phyloP scores from a whole-genome alignment of 2,329 filamentous ascomycete species.

The Pseudogymnoascus pannorum region DNA sequence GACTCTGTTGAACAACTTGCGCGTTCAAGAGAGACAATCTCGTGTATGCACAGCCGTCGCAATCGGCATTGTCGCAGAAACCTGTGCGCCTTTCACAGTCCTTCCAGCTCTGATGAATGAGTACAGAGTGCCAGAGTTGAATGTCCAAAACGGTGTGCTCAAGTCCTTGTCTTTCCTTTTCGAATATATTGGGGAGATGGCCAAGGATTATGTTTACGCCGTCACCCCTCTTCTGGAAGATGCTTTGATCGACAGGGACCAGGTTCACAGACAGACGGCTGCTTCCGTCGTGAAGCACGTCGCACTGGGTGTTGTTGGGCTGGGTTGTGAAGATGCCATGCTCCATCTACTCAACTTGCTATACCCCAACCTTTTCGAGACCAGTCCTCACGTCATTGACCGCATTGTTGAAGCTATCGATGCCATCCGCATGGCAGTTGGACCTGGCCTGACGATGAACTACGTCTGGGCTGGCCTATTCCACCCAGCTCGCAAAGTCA shows the following conservation, averaged over 20 bases:
- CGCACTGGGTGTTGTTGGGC: slow-evolving; percentile 89
- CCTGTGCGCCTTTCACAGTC: slow-evolving; percentile 95
- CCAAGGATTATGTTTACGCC: slow-evolving; percentile 98
- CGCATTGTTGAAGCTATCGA: slow-evolving; percentile 96
- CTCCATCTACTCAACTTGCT: slow-evolving; percentile 92
- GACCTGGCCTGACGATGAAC: slow-evolving; percentile 88
- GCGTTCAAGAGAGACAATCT: slow-evolving; percentile 95
- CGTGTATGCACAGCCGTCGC: slow-evolving; percentile 97
- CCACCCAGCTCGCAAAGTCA: slow-evolving; percentile 91
- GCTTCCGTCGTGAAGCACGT: slow-evolving; percentile 97
- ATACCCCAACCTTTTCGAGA: slow-evolving; percentile 96
- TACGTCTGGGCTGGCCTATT: slow-evolving; percentile 98
- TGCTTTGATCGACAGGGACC: slow-evolving; percentile 93
- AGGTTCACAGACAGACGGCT: slow-evolving; percentile 95
- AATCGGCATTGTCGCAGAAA: slow-evolving; percentile 97
- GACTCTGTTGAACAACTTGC: slow-evolving; percentile 89
- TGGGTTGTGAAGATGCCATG: slow-evolving; percentile 98
- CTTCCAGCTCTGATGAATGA: slow-evolving; percentile 99
- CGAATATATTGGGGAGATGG: slow-evolving; percentile 99
- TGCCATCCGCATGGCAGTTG: slow-evolving; percentile 87
- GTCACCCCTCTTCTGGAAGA: slow-evolving; percentile 94
- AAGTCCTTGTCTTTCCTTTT: slow-evolving; percentile 97
- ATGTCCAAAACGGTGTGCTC: slow-evolving; percentile 96
- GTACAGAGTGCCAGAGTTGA: slow-evolving; percentile 95
- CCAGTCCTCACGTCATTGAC: slow-evolving; percentile 95